Evolutionary conservation across 116 monocot genomes (phyloP), one percentile per base, ranked within the genome.

Genomic region (Cymodocea nodosa): DNA sequence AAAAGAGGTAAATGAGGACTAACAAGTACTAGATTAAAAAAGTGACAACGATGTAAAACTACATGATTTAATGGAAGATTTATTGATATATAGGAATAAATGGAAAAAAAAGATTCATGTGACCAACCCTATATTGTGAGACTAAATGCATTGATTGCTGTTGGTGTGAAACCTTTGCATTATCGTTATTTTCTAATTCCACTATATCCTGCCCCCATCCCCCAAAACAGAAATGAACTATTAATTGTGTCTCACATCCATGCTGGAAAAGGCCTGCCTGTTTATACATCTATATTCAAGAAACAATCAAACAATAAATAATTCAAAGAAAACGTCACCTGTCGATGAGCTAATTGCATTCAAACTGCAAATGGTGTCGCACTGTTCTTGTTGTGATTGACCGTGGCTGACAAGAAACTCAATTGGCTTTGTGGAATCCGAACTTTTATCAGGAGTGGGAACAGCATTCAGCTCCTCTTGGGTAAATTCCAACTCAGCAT

Each of bases 361-460:
- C 69, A 95, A 73, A 75, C 85, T 95, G 79, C 95, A 94, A 52
- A 94, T 81, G 24, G 94, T 94, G 66, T 94, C 94, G 52, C 94
- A 94, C 67, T 90, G 94, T 75, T 94, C 94, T 62, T 94, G 94
- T 63, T 90, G 87, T 11, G 85, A 68, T 71, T 90, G 82, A 17
- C 84, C 94, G 63, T 95, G 95, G 63, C 90, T 95, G 35, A 95
- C 95, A 66, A 95, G 72, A 64, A 87, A 95, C 52, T 95, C 95
- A 40, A 83, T 76, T 37, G 95, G 95, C 68, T 87, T 90, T 19
- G 62, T 68, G 12, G 62, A 60, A 48, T 85, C 74, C 17, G 78
- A 79, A 40, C 78, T 78, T 23, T 76, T 77, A 54, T 87, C 78
- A 15, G 77, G 79, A 69, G 66, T 76, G 1, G 95, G 70, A 61